Evolutionary conservation across 2,329 filamentous ascomycete genomes (phyloP).

Genomic region (Trichophyton benhamiae): DNA sequence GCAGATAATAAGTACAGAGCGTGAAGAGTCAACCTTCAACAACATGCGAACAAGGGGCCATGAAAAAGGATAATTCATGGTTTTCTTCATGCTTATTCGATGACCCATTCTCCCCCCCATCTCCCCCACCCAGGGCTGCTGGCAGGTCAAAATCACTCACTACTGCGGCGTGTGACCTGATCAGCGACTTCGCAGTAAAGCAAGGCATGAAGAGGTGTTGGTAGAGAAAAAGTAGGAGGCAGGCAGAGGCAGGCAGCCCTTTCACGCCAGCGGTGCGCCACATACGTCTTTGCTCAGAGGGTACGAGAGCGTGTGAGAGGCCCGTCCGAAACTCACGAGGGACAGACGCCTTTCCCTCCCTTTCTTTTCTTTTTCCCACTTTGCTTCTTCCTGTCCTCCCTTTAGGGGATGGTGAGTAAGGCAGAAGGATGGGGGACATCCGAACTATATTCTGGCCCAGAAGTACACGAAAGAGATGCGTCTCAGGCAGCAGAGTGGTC

Average conservation of each 20-base stretch:
- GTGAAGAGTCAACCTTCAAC: background rate
- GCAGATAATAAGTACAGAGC: background rate
- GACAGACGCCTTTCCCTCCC: background rate
- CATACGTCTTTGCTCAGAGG: background rate
- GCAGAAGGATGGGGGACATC: background rate
- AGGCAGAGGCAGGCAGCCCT: background rate
- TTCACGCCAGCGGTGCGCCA: background rate
- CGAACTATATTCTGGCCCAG: background rate
- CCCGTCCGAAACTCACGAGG: background rate
- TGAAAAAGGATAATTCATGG: background rate
- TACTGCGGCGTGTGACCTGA: constrained; percentile 2
- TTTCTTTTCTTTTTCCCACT: background rate
- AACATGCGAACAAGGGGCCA: background rate
- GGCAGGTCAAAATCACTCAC: background rate
- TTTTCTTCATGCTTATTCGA: background rate
- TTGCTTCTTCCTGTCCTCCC: background rate
- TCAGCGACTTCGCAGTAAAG: background rate
- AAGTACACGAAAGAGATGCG: background rate
- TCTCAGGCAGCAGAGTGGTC: background rate
- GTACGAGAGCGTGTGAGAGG: background rate
- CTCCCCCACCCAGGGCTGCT: background rate
- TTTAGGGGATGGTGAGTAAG: background rate
- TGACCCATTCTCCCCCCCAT: background rate
- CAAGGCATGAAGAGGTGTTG: background rate
- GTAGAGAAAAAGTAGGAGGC: background rate